phyloP scores from a whole-genome alignment of 75 land plant species.

The Gnetum montanum region DNA sequence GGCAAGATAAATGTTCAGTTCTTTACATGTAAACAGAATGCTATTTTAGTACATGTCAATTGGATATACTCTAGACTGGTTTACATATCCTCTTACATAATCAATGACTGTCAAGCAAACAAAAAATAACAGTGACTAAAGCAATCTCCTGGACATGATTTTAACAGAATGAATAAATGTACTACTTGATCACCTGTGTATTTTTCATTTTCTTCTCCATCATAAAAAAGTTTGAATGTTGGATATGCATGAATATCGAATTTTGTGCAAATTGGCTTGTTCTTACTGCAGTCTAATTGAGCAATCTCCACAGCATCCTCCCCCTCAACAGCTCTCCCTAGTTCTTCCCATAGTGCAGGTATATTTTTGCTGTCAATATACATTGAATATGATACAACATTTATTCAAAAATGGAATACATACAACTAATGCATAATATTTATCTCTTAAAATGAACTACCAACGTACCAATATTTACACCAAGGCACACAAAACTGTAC shows the following conservation, averaged over 20 bases:
- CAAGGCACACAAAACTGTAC: constrained; percentile 87
- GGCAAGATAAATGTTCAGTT: no score
- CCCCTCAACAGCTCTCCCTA: constrained; percentile 72
- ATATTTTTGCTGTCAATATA: constrained; percentile 56
- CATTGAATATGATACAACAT: no score
- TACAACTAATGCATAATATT: no score
- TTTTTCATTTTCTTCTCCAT: constrained; percentile 85
- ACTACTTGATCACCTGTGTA: constrained; percentile 55
- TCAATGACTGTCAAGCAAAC: no score
- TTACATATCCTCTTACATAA: no score
- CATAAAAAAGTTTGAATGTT: constrained; percentile 75
- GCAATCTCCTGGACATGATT: not conserved
- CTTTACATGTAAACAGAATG: no score
- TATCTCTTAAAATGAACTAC: no score
- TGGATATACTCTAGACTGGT: no score
- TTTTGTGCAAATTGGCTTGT: constrained; percentile 61
- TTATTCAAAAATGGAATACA: no score
- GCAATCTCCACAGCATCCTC: constrained; percentile 92
- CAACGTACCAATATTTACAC: constrained; percentile 88
- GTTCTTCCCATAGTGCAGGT: constrained; percentile 80
- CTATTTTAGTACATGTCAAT: no score
- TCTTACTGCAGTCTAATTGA: constrained; percentile 70
- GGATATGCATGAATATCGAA: constrained; percentile 88
- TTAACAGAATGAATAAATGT: not conserved
- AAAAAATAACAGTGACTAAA: no score